Evolutionary conservation across 2,329 filamentous ascomycete genomes (phyloP).

Genomic region (Arthrobotrys musiformis): DNA sequence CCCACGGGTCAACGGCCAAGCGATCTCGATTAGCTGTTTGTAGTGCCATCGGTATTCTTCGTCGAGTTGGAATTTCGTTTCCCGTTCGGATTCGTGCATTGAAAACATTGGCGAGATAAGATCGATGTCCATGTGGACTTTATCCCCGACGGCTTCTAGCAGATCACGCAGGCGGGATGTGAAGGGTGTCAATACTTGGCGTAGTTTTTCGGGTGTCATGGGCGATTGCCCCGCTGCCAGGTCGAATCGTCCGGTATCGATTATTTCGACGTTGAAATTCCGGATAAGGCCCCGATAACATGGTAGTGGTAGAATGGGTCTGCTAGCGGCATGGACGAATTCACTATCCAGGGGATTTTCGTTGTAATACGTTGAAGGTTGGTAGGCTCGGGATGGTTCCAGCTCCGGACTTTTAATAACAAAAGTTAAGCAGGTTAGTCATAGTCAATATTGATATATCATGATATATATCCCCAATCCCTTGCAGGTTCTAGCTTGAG

Average conservation of each 20-base stretch:
- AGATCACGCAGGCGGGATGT: slow-evolving; percentile 17
- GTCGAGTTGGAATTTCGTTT: slow-evolving; percentile 14
- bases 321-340: slow-evolving; percentile 23
- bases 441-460: not conserved
- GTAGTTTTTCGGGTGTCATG: slow-evolving; percentile 18
- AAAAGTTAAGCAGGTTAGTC: not conserved
- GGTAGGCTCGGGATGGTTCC: slow-evolving; percentile 33
- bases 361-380: slow-evolving; percentile 29
- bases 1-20: slow-evolving; percentile 30
- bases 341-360: slow-evolving; percentile 16
- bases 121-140: slow-evolving; percentile 38
- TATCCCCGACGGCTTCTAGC: slow-evolving; percentile 4
- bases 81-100: slow-evolving; percentile 16
- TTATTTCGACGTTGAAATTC: slow-evolving; percentile 37
- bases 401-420: not conserved
- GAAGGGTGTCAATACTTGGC: slow-evolving; percentile 32
- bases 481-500: too few relatives aligned
- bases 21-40: slow-evolving; percentile 29
- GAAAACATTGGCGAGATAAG: slow-evolving; percentile 18
- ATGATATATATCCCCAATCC: not conserved
- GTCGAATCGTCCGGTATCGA: slow-evolving; percentile 28
- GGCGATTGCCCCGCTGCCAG: slow-evolving; percentile 2
- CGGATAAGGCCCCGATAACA: slow-evolving; percentile 30
- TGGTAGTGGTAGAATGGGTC: slow-evolving; percentile 31
- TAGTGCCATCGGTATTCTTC: slow-evolving; percentile 22